Evolutionary conservation across 805 yeast species (phyloP).

Genomic region (Saccharomycopsis microspora): DNA sequence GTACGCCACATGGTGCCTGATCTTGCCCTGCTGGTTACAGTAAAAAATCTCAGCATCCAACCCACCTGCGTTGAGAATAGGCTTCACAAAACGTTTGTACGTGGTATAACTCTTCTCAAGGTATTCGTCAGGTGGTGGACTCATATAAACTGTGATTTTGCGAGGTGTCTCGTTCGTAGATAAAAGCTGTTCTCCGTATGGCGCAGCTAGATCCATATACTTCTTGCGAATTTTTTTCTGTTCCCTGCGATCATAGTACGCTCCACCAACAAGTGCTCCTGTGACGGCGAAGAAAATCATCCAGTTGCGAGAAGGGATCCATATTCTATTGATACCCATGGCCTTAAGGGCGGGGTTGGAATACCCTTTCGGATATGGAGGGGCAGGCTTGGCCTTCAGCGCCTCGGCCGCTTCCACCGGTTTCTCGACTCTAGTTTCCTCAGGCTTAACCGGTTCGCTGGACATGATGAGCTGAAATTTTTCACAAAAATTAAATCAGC

Average conservation of each 20-base stretch:
- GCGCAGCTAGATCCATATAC: conserved; percentile 53
- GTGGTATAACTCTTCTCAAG: conserved; percentile 58
- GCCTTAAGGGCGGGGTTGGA: conserved; percentile 72
- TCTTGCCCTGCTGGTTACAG: conserved; percentile 82
- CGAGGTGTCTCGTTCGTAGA: conserved; percentile 48
- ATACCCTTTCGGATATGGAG: conserved; percentile 25
- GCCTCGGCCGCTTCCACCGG: too few relatives aligned
- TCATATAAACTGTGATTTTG: conserved; percentile 69
- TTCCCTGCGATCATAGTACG: conserved; percentile 65
- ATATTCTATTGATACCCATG: conserved; percentile 71
- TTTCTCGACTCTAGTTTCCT: too few relatives aligned
- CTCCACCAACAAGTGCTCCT: conserved; percentile 59
- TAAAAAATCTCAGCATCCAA: conserved; percentile 57
- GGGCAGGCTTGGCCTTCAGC: background rate
- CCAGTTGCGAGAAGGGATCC: conserved; percentile 91
- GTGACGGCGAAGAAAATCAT: conserved; percentile 71
- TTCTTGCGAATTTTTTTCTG: conserved; percentile 53
- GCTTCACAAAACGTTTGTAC: conserved; percentile 46
- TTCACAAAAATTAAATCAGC: too few relatives aligned
- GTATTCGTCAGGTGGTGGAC: conserved; percentile 97
- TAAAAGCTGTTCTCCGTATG: conserved; percentile 37
- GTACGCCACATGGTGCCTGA: conserved; percentile 72
- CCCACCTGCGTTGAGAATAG: conserved; percentile 65
- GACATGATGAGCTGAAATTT: too few relatives aligned
- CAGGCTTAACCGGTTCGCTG: too few relatives aligned